Percentiles rank a stretch among this genome's conserved stretches.
These are phyloP conservation scores for Cucurbita pepo DNA, from an alignment of 306 rosid genomes.

Conservation along the genomic window DNA sequence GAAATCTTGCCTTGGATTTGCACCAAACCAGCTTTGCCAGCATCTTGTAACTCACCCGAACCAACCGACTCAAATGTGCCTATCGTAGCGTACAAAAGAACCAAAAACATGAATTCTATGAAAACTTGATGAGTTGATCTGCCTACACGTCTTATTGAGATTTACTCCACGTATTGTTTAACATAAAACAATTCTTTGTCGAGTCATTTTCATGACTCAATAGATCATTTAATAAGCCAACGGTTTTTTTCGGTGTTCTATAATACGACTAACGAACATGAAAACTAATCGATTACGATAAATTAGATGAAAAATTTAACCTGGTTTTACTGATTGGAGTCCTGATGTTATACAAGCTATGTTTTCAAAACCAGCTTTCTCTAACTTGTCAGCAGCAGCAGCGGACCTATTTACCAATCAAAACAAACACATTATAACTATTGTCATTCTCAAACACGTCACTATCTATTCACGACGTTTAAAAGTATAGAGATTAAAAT, in stretches of 20 bases:
- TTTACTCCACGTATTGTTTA: too few relatives aligned
- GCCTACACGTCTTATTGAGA: too few relatives aligned
- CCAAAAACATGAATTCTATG: not conserved
- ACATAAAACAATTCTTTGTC: too few relatives aligned
- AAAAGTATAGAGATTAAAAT: too few relatives aligned
- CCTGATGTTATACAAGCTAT: conserved; percentile 76
- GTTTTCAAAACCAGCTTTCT: conserved; percentile 59
- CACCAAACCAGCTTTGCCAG: conserved; percentile 89
- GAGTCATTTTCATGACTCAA: too few relatives aligned
- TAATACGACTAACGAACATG: too few relatives aligned
- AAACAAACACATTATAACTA: not conserved
- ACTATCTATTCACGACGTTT: too few relatives aligned
- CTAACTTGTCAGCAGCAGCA: conserved; percentile 62
- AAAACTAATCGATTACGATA: too few relatives aligned
- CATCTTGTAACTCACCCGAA: conserved; percentile 61
- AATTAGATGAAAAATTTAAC: conserved; percentile 12
- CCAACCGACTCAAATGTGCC: conserved; percentile 79
- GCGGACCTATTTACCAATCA: conserved; percentile 48
- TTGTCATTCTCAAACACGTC: not conserved
- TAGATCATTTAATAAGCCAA: too few relatives aligned
- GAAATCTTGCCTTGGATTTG: conserved; percentile 84
- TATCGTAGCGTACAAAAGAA: not conserved
- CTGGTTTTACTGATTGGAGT: conserved; percentile 73
- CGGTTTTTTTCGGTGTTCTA: too few relatives aligned
- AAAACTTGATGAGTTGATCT: not conserved